Evolutionary conservation across 1,284 basidiomycete genomes (phyloP), one percentile per base, ranked within the genome.

Genomic region (Boletellus deceptivus): DNA sequence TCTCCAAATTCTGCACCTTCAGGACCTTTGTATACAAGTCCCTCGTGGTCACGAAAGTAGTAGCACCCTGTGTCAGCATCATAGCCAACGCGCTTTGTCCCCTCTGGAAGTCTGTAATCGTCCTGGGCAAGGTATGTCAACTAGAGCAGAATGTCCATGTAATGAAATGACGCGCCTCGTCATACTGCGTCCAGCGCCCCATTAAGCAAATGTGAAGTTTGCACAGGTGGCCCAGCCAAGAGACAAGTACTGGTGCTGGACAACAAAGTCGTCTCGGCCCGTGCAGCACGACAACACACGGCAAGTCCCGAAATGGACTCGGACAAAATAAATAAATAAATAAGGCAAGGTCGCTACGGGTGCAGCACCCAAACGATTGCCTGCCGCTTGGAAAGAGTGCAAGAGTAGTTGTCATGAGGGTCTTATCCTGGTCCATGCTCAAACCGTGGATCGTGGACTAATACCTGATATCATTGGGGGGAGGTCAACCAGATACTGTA

Each of bases 1-100:
- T 79, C 75, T 24, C 83, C 76, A 49, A 75, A 83, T 59, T 78
- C 67, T 25, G 76, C 72, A 33, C 83, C 83, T 46, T 78, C 71
- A 27, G 71, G 66, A 16, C 82, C 75, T 46, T 74, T 66, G 72
- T 78, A 85, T 2, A 76, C 52, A 22, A 62, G 65, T 6, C 82
- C 79, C 43, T 73, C 71, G 2, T 51, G 55, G 61, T 81, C 78
- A 34, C 69, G 71, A 68, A 83, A 86, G 56, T 74, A 74, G 66
- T 85, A 85, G 29, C 76, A 67, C 33, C 74, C 72, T 2, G 72
- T 71, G 62, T 85, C 82, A 5, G 79, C 68, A 64, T 86, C 83
- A 56, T 86, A 86, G 20, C 80, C 83, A 44, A 79, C 75, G 20
- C 83, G 77, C 51, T 75, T 72, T 72, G 85, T 75, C 43, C 83